Conservation (phyloP, 345 rosid species). For the Fremontodendron californicum region DNA sequence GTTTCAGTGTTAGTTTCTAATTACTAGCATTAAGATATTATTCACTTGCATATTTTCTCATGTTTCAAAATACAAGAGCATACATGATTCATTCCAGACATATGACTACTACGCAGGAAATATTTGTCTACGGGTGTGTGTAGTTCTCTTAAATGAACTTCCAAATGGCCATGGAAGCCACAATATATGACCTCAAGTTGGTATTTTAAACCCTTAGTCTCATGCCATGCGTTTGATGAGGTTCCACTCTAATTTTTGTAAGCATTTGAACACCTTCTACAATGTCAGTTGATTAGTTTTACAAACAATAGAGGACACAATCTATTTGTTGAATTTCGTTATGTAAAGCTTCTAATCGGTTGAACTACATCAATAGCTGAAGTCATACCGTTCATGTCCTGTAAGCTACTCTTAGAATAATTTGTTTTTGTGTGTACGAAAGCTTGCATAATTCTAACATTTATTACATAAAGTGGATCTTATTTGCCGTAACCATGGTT, state of each 20-base stretch:
- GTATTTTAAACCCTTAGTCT: background rate
- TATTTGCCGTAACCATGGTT: background rate
- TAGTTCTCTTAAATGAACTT: background rate
- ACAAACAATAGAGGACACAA: conserved; percentile 53
- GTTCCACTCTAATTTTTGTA: conserved; percentile 28
- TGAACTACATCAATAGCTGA: conserved; percentile 72
- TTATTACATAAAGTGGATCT: background rate
- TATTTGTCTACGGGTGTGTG: conserved; percentile 73
- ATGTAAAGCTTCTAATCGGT: conserved; percentile 57
- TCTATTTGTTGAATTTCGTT: conserved; percentile 71
- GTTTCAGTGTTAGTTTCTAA: background rate
- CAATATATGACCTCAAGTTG: background rate
- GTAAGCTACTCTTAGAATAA: conserved; percentile 40
- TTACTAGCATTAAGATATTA: background rate
- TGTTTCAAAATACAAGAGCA: conserved; percentile 72
- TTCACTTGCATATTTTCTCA: conserved; percentile 4
- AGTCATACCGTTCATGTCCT: conserved; percentile 77
- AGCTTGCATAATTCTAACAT: background rate
- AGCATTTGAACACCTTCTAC: conserved; percentile 85
- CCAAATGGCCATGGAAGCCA: background rate
- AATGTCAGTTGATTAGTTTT: conserved; percentile 60
- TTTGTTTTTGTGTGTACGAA: background rate
- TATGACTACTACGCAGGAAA: conserved; percentile 62
- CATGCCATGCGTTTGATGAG: conserved; percentile 7
- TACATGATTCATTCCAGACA: conserved; percentile 73